phyloP scores from a whole-genome alignment of 345 rosid species.

The Mangifera indica region DNA sequence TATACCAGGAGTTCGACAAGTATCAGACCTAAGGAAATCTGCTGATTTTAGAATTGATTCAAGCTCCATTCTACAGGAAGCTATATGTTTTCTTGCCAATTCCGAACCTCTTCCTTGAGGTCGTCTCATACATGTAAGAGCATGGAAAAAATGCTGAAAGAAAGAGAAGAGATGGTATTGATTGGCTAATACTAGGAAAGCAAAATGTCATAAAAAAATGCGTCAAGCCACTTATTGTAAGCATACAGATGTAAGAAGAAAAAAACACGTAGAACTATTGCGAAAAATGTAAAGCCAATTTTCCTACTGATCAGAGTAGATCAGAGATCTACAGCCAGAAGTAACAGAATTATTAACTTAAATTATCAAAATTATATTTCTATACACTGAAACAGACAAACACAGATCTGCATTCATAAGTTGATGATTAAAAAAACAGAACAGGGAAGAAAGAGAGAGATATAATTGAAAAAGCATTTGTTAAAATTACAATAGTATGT shows the following conservation, averaged over 20 bases:
- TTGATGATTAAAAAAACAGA: neutral
- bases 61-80: slow-evolving; percentile 77
- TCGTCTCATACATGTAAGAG: slow-evolving; percentile 78
- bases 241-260: slow-evolving; percentile 13
- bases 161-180: slow-evolving; percentile 20
- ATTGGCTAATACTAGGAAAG: neutral
- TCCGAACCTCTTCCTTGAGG: slow-evolving; percentile 96
- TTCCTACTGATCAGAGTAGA: neutral
- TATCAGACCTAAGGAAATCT: slow-evolving; percentile 44
- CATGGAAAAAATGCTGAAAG: slow-evolving; percentile 88
- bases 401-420: neutral
- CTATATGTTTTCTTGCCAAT: slow-evolving; percentile 88
- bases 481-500: neutral
- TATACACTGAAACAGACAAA: neutral
- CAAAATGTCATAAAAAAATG: neutral
- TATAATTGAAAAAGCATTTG: neutral
- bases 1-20: slow-evolving; percentile 34
- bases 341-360: neutral
- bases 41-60: slow-evolving; percentile 53
- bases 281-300: neutral
- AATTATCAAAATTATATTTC: neutral
- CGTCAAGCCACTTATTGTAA: neutral
- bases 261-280: neutral
- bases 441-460: neutral
- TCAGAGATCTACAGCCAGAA: neutral